Percentiles rank a stretch among this genome's conserved stretches.
Conservation (phyloP, 306 rosid genomes). For the Alnus glutinosa region DNA sequence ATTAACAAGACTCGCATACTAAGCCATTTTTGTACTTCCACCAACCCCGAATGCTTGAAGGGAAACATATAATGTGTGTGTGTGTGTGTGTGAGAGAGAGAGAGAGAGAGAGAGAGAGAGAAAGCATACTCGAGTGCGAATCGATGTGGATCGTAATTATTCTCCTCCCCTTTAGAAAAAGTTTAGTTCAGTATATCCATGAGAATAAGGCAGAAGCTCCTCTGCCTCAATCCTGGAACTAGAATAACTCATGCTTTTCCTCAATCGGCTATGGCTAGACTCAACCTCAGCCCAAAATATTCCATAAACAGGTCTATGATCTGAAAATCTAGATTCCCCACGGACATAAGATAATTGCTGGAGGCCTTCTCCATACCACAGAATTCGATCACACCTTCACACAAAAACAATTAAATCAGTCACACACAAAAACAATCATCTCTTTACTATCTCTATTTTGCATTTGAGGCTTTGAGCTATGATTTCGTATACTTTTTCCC, state of each 20-base stretch:
- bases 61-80: not conserved
- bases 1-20: slow-evolving; percentile 7
- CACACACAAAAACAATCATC: not conserved
- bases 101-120: slow-evolving; percentile 31
- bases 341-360: slow-evolving; percentile 93
- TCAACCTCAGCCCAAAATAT: slow-evolving; percentile 96
- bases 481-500: slow-evolving; percentile 7
- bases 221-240: slow-evolving; percentile 84
- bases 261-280: slow-evolving; percentile 71
- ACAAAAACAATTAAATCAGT: slow-evolving; percentile 28
- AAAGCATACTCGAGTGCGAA: slow-evolving; percentile 48
- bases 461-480: slow-evolving; percentile 11
- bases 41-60: slow-evolving; percentile 12
- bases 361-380: slow-evolving; percentile 98
- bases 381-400: slow-evolving; percentile 91
- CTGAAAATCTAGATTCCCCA: slow-evolving; percentile 92
- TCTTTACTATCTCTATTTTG: not conserved
- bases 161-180: slow-evolving; percentile 67
- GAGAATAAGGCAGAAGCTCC: slow-evolving; percentile 88
- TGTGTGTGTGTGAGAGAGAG: slow-evolving; percentile 19
- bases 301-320: slow-evolving; percentile 95
- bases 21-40: slow-evolving; percentile 9
- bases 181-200: slow-evolving; percentile 92
- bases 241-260: slow-evolving; percentile 89
- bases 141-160: slow-evolving; percentile 36